A percentile compares a stretch with the other conserved stretches of the same genome.
Conservation (phyloP, 2,329 filamentous ascomycete species). For the Alternaria metachromatica region DNA sequence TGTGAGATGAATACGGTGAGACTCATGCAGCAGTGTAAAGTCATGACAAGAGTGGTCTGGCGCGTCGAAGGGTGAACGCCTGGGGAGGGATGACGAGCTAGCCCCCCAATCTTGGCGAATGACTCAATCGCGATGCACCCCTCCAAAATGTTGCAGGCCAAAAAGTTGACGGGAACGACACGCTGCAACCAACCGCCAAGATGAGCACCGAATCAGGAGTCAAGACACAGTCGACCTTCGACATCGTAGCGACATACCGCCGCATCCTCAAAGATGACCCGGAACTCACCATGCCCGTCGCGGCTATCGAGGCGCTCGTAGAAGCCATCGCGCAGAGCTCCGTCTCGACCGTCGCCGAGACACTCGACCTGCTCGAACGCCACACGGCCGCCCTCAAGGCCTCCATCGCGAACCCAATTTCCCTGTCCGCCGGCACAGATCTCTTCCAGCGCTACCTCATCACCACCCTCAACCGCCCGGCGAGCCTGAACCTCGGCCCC, state of each 20-base stretch:
- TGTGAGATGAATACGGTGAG: neutral
- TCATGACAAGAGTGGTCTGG: neutral
- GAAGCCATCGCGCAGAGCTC: constrained; percentile 80
- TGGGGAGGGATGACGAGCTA: neutral
- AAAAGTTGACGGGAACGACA: constrained; percentile 2
- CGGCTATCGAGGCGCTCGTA: constrained; percentile 90
- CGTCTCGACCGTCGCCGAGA: constrained; percentile 90
- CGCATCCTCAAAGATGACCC: constrained; percentile 71
- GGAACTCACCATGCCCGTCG: constrained; percentile 93
- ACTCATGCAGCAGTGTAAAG: neutral
- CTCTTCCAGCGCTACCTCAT: constrained; percentile 95
- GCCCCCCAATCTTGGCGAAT: constrained; percentile 14
- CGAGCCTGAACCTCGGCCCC: constrained; percentile 52
- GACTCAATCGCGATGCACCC: constrained; percentile 24
- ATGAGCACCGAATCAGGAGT: constrained; percentile 33
- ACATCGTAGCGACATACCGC: constrained; percentile 71
- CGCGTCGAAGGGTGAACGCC: neutral
- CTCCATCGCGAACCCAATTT: constrained; percentile 85
- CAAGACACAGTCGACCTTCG: constrained; percentile 43
- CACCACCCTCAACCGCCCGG: constrained; percentile 67
- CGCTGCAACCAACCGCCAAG: constrained; percentile 12
- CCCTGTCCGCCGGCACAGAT: constrained; percentile 90
- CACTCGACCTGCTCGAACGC: constrained; percentile 80
- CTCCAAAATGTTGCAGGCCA: constrained; percentile 23
- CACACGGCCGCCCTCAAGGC: constrained; percentile 80